These are phyloP conservation scores for Collariella sp. DNA, from an alignment of 495 filamentous ascomycete species.

Conservation along the genomic window DNA sequence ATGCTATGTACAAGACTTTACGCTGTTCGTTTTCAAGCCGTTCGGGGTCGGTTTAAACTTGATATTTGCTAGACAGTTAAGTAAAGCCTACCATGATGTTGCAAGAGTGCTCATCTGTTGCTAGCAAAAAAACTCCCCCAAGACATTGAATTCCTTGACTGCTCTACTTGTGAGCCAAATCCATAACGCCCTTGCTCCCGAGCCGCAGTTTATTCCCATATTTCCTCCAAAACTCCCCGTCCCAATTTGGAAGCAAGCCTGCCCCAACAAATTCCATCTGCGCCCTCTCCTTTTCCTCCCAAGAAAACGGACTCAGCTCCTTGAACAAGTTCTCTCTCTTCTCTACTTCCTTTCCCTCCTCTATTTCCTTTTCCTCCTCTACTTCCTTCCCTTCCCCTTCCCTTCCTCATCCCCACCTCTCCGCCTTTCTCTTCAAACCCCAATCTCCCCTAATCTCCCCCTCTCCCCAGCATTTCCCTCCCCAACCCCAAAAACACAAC, in stretches of 20 bases:
- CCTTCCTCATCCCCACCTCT: neutral
- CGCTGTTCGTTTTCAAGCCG: neutral
- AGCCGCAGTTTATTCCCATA: constrained; percentile 15
- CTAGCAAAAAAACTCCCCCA: too few relatives aligned
- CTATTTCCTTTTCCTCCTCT: neutral
- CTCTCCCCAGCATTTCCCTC: neutral
- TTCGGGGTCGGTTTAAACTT: neutral
- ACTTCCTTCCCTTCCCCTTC: neutral
- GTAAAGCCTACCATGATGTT: too few relatives aligned
- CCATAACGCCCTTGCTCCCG: neutral
- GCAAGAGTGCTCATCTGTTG: too few relatives aligned
- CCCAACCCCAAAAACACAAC: constrained; percentile 52
- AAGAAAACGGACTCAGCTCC: neutral
- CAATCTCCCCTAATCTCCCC: too few relatives aligned
- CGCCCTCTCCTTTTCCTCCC: neutral
- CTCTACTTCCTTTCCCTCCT: neutral
- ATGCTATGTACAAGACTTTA: constrained; percentile 13
- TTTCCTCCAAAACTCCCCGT: constrained; percentile 4
- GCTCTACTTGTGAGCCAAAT: neutral
- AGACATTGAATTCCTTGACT: neutral
- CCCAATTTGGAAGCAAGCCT: constrained; percentile 1
- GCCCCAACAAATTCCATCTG: neutral
- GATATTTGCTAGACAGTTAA: too few relatives aligned
- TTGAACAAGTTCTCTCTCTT: neutral
- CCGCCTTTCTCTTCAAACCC: too few relatives aligned